Percentiles rank a stretch among this genome's conserved stretches.
Conservation (phyloP, 2,329 filamentous ascomycete species). For the Aspergillus sojae region DNA sequence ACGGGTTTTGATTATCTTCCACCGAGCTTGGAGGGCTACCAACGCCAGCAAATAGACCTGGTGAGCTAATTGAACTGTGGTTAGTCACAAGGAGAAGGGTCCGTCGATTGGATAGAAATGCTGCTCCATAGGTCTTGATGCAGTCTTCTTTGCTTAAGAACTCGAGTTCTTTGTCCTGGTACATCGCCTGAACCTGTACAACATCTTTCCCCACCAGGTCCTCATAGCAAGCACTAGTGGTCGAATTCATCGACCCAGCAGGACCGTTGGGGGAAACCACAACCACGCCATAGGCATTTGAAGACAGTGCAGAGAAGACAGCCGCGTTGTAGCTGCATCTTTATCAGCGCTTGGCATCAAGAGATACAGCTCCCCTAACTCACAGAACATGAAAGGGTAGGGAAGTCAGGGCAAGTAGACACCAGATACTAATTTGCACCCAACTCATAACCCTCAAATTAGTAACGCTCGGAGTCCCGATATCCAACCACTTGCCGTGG, state of each 20-base stretch:
- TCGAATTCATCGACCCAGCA: too few species aligned
- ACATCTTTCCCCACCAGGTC: too few species aligned
- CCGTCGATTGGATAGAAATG: too few species aligned
- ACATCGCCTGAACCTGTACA: too few species aligned
- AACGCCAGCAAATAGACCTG: too few species aligned
- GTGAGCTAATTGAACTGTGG: too few species aligned
- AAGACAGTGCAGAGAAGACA: neutral
- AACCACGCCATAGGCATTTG: neutral
- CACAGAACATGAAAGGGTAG: neutral
- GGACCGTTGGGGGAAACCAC: neutral
- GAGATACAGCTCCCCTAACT: neutral
- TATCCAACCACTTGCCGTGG: neutral
- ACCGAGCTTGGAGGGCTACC: neutral
- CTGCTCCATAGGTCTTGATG: too few species aligned
- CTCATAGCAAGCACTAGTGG: too few species aligned
- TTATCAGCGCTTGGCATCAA: neutral
- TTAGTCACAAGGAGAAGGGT: too few species aligned
- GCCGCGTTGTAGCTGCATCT: neutral
- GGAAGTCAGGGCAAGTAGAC: neutral
- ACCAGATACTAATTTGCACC: neutral
- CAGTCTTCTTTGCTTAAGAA: too few species aligned
- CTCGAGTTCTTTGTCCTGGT: too few species aligned
- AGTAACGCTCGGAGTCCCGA: neutral
- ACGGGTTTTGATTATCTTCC: neutral
- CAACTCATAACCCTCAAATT: neutral